Evolutionary conservation across 1,284 basidiomycete genomes (phyloP).

Genomic region (Ustilago shanxiensis): DNA sequence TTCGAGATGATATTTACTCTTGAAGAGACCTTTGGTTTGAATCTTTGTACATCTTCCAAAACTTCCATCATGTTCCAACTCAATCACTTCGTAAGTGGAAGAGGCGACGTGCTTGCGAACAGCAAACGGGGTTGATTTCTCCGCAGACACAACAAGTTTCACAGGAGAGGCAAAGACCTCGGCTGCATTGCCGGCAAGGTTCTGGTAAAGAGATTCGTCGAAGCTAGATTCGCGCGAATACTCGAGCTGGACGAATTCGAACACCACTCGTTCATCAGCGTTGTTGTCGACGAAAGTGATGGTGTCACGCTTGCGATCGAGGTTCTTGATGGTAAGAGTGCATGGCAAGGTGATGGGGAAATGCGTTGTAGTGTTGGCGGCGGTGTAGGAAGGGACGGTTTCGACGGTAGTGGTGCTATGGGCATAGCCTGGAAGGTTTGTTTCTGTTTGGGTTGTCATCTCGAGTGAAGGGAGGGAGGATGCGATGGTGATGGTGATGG

Average conservation of each 20-base stretch:
- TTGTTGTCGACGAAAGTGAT: constrained; percentile 34
- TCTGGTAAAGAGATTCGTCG: constrained; percentile 37
- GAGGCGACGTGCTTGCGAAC: constrained; percentile 51
- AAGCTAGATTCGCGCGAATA: constrained; percentile 14
- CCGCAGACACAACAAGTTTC: constrained; percentile 32
- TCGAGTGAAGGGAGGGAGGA: not conserved
- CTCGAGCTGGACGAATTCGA: constrained; percentile 41
- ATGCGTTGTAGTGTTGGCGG: constrained; percentile 28
- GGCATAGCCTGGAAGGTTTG: constrained; percentile 30
- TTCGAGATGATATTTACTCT: constrained; percentile 49
- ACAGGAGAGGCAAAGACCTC: constrained; percentile 35
- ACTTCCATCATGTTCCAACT: constrained; percentile 30
- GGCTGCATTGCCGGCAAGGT: constrained; percentile 20
- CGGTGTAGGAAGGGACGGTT: constrained; percentile 40
- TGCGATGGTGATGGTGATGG: constrained; percentile 7
- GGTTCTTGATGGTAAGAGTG: constrained; percentile 46
- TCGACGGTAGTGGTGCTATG: constrained; percentile 41
- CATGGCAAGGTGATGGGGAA: constrained; percentile 42
- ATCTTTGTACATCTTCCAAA: constrained; percentile 48
- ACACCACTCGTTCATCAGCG: constrained; percentile 30
- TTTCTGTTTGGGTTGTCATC: constrained; percentile 27
- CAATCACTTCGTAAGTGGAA: constrained; percentile 44
- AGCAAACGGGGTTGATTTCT: constrained; percentile 27
- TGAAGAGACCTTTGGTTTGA: constrained; percentile 46
- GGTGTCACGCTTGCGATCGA: constrained; percentile 35